phyloP scores from a whole-genome alignment of 768 basidiomycete genomes.

The Leccinum disarticulatum region DNA sequence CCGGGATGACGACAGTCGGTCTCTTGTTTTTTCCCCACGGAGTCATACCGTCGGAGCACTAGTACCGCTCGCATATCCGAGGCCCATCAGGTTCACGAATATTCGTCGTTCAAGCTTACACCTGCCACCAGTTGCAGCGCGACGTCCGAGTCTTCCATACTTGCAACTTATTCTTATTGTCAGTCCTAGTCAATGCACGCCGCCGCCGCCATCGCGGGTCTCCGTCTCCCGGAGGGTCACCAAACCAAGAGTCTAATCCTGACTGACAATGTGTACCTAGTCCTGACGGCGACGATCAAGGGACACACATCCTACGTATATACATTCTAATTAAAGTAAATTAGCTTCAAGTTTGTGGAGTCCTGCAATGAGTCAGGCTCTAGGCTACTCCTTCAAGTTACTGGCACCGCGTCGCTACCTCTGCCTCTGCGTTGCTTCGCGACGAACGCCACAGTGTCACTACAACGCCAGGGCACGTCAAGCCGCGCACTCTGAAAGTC shows the following conservation, averaged over 20 bases:
- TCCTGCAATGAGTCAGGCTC: neutral
- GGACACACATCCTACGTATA: neutral
- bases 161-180: neutral
- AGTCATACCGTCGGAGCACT: neutral
- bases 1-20: neutral
- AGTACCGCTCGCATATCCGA: too few relatives aligned
- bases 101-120: neutral
- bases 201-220: neutral
- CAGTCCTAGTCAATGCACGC: neutral
- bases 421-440: neutral
- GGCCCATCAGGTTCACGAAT: neutral
- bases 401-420: neutral
- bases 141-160: neutral
- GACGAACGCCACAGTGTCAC: neutral
- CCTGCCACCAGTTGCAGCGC: neutral
- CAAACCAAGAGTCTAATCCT: neutral
- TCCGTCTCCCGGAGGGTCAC: neutral
- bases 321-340: too few relatives aligned
- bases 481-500: neutral
- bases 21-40: neutral
- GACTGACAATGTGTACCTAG: neutral
- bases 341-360: neutral
- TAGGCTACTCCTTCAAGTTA: neutral
- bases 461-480: neutral
- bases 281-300: neutral